Conservation (phyloP, 306 rosid genomes). For the Quercus dentata region DNA sequence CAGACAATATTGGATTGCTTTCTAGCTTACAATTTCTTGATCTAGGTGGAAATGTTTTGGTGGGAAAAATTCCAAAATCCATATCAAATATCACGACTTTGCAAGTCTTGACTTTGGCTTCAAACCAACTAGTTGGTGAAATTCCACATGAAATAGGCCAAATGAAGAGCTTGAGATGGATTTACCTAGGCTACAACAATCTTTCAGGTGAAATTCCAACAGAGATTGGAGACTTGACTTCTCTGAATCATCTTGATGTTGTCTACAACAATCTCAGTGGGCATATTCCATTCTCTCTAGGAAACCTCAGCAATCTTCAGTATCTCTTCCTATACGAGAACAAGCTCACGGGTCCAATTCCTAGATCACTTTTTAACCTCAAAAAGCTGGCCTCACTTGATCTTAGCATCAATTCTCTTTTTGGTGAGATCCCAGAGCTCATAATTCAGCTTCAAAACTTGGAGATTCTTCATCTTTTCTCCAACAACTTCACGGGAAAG, state of each 20-base stretch:
- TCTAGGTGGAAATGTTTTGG: constrained; percentile 75
- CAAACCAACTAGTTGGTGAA: constrained; percentile 68
- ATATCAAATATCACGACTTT: constrained; percentile 50
- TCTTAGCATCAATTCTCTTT: constrained; percentile 72
- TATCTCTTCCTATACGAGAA: constrained; percentile 83
- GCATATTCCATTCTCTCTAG: constrained; percentile 60
- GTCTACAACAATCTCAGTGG: constrained; percentile 88
- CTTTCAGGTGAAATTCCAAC: constrained; percentile 77
- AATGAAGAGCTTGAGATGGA: constrained; percentile 64
- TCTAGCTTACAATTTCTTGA: constrained; percentile 58
- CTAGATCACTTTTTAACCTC: constrained; percentile 49
- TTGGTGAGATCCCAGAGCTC: constrained; percentile 69
- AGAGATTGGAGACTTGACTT: constrained; percentile 46
- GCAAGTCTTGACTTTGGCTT: constrained; percentile 71
- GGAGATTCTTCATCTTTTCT: constrained; percentile 84
- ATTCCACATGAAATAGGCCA: constrained; percentile 49
- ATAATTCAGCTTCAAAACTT: constrained; percentile 48
- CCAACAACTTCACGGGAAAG: constrained; percentile 60
- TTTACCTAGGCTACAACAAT: constrained; percentile 86
- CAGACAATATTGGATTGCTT: constrained; percentile 52
- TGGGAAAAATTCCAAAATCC: constrained; percentile 63
- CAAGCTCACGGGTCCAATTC: constrained; percentile 65
- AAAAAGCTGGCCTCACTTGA: constrained; percentile 70
- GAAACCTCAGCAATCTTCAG: constrained; percentile 55
- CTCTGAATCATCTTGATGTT: constrained; percentile 75